These are phyloP conservation scores for Ophiostoma novo-ulmi DNA, from an alignment of 2,329 filamentous ascomycete genomes.

Conservation along the genomic window DNA sequence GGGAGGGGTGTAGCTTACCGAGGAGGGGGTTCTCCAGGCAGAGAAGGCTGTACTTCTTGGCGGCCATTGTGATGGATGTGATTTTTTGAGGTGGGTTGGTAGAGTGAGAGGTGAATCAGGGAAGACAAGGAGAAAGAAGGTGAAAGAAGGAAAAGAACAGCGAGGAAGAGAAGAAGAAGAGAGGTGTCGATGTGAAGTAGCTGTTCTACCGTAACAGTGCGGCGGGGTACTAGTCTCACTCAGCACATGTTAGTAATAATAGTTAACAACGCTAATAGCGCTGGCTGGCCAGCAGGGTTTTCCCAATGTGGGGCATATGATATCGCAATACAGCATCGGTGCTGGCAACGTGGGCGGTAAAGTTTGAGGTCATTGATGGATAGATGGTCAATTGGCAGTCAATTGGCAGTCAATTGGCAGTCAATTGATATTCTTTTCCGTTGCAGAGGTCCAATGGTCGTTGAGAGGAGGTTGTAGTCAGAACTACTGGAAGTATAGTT, in stretches of 20 bases:
- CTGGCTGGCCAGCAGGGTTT: slow-evolving; percentile 25
- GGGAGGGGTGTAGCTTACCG: slow-evolving; percentile 49
- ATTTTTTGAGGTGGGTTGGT: background rate
- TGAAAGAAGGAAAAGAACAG: background rate
- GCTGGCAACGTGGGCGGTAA: slow-evolving; percentile 27
- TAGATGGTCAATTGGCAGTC: background rate
- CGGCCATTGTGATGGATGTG: slow-evolving; percentile 54
- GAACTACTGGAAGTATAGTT: too few species aligned
- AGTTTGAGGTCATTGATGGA: background rate
- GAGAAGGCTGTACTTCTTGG: slow-evolving; percentile 73
- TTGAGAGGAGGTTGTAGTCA: background rate
- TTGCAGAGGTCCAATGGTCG: too few species aligned
- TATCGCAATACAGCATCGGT: slow-evolving; percentile 9
- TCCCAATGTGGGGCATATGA: slow-evolving; percentile 22
- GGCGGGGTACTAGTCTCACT: slow-evolving; percentile 11
- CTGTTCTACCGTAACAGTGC: background rate
- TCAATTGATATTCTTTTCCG: background rate
- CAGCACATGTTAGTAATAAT: background rate
- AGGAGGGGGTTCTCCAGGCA: slow-evolving; percentile 97
- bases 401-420: background rate
- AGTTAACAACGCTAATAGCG: background rate
- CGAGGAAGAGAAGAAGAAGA: background rate
- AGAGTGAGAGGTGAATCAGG: background rate
- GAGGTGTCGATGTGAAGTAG: slow-evolving; percentile 4
- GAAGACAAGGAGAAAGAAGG: background rate